Base-by-base conservation (phyloP, 192 early-diverging fungal species). In the Dissophora ornata region DNA sequence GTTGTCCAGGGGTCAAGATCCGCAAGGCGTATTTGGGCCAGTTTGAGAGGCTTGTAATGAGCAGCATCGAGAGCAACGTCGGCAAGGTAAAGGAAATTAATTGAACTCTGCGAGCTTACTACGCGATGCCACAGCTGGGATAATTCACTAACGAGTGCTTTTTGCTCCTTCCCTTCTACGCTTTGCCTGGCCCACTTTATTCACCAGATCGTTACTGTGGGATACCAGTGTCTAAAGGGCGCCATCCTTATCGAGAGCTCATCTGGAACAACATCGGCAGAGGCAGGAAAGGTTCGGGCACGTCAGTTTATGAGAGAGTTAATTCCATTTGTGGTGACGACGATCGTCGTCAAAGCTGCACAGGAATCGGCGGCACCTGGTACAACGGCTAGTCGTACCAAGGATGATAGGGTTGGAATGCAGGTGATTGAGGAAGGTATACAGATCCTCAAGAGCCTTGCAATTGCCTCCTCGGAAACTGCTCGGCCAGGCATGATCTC, bases 381-480 rank as follows among this genome's bases (percentile, higher is more conserved):
- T 29, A 25, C 5, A 3, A 30, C 51, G 13, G 36, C 36, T 38
- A 13, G 36, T 13, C 36, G 7, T 0, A 36, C 19, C 22, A 71
- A 58, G 28, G 53, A 67, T 9, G 67, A 79, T 19, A 73, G 61
- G 41, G 34, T 54, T 48, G 65, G 62, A n/a, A 49, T 81, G 36
- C 53, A 65, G 12, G 54, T 79, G 2, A 48, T 82, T 18, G 81
- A 81, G 42, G 86, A 88, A 40, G 80, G 82, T 26, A 83, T 88
- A 21, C 81, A 83, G 40, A 84, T 81, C 7, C 59, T 88, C 24
- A 51, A 83, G 48, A 73, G 53, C 22, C 58, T 86, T n/a, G 74
- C 80, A 28, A 69, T 47, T 13, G 57, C 67, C 4, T 52, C 79
- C 18, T 30, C 71, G 1, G 81, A 83, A 8, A 59, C 71, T 0